phyloP scores from a whole-genome alignment of 257 asterid species.

The Ilex asprella region DNA sequence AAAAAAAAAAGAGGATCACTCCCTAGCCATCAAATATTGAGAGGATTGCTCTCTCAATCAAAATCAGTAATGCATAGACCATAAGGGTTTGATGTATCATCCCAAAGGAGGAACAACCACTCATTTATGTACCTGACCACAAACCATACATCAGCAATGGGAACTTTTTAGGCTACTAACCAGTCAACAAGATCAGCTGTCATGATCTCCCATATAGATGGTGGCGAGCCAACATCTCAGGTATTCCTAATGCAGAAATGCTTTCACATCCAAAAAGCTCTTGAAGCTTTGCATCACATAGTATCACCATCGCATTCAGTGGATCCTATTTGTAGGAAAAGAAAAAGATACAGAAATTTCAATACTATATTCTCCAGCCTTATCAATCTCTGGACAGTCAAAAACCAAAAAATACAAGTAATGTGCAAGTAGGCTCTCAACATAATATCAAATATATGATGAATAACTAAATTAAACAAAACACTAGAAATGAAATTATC shows the following conservation, averaged over 20 bases:
- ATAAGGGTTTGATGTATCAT: no score
- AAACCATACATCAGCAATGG: no score
- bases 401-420: background rate
- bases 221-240: constrained; percentile 46
- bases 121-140: no score
- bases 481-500: background rate
- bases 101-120: background rate
- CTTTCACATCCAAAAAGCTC: constrained; percentile 65
- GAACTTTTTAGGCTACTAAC: constrained; percentile 10
- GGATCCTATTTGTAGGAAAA: constrained; percentile 46
- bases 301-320: constrained; percentile 34
- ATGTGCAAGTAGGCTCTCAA: background rate
- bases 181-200: constrained; percentile 30
- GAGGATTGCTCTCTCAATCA: no score
- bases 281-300: constrained; percentile 55
- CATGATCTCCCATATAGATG: constrained; percentile 45
- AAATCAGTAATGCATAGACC: no score
- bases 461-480: background rate
- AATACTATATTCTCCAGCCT: constrained; percentile 4
- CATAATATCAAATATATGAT: no score
- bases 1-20: no score
- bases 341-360: background rate
- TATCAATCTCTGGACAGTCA: background rate
- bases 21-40: no score
- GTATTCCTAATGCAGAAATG: constrained; percentile 51